phyloP scores from a whole-genome alignment of 768 basidiomycete genomes.

The Kwoniella heveanensis region DNA sequence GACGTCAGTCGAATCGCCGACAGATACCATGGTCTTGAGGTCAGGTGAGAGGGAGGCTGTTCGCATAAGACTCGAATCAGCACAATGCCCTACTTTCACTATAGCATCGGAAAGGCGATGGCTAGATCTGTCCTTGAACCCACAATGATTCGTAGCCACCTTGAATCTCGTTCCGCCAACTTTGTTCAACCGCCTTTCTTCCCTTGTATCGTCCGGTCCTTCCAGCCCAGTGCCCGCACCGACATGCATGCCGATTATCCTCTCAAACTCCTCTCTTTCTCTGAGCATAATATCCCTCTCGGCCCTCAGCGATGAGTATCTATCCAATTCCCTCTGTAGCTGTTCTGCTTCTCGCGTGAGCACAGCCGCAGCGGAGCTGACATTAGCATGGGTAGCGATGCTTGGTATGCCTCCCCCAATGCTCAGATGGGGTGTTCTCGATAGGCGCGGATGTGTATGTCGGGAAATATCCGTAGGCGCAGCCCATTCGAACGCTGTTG shows the following conservation, averaged over 20 bases:
- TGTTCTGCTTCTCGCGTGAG: conserved; percentile 7
- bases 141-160: conserved; percentile 54
- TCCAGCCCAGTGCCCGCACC: conserved; percentile 2
- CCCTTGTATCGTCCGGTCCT: conserved; percentile 14
- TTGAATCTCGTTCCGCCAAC: conserved; percentile 48
- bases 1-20: conserved; percentile 85
- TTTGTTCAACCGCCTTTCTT: conserved; percentile 38
- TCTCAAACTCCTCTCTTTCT: conserved; percentile 27
- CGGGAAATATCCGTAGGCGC: not conserved
- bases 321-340: conserved; percentile 19
- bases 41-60: conserved; percentile 87
- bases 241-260: conserved; percentile 28
- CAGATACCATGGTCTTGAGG: conserved; percentile 79
- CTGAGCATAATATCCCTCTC: conserved; percentile 16
- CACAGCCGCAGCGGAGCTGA: conserved; percentile 5
- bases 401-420: not conserved
- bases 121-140: conserved; percentile 27
- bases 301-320: conserved; percentile 13
- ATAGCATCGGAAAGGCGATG: no score
- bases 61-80: conserved; percentile 12
- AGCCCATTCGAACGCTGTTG: conserved; percentile 14
- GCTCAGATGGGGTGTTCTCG: not conserved
- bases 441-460: not conserved
- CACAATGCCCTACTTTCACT: no score
- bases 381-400: not conserved